Evolutionary conservation across 1,284 basidiomycete genomes (phyloP).

Genomic region (Trichosporon ovoides): DNA sequence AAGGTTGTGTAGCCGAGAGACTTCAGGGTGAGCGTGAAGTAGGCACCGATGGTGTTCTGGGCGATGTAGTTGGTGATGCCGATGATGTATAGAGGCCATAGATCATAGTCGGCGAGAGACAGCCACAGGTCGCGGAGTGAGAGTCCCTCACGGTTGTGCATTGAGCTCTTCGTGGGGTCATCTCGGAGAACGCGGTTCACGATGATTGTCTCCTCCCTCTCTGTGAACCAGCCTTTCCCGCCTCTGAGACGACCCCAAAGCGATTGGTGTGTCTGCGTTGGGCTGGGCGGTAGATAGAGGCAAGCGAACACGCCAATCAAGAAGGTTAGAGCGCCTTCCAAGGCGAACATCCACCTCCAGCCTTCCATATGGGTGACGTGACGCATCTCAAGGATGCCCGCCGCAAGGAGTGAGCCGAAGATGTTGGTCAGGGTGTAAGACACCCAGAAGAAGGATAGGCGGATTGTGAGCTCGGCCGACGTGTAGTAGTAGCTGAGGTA

Average conservation of each 20-base stretch:
- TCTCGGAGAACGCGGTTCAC: constrained; percentile 51
- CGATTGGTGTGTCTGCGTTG: constrained; percentile 35
- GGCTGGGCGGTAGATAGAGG: constrained; percentile 42
- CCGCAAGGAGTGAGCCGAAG: constrained; percentile 35
- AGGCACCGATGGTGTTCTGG: constrained; percentile 30
- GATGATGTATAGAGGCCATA: constrained; percentile 48
- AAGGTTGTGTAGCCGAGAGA: constrained; percentile 41
- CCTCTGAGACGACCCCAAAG: not conserved
- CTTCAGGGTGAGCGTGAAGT: constrained; percentile 26
- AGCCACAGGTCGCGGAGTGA: constrained; percentile 25
- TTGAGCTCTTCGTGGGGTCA: constrained; percentile 45
- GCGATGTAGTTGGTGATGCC: constrained; percentile 21
- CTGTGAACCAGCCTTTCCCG: constrained; percentile 48
- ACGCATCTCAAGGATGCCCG: constrained; percentile 42
- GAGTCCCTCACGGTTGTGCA: constrained; percentile 51
- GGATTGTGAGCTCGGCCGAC: constrained; percentile 27
- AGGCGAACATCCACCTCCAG: constrained; percentile 41
- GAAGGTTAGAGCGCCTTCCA: constrained; percentile 42
- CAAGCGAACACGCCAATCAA: constrained; percentile 40
- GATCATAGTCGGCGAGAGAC: constrained; percentile 45
- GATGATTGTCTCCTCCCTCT: constrained; percentile 49
- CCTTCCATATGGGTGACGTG: constrained; percentile 34
- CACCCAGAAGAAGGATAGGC: constrained; percentile 48
- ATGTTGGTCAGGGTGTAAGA: constrained; percentile 29
- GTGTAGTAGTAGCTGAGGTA: constrained; percentile 49